phyloP scores from a whole-genome alignment of 768 basidiomycete genomes.

The Mycena galericulata region DNA sequence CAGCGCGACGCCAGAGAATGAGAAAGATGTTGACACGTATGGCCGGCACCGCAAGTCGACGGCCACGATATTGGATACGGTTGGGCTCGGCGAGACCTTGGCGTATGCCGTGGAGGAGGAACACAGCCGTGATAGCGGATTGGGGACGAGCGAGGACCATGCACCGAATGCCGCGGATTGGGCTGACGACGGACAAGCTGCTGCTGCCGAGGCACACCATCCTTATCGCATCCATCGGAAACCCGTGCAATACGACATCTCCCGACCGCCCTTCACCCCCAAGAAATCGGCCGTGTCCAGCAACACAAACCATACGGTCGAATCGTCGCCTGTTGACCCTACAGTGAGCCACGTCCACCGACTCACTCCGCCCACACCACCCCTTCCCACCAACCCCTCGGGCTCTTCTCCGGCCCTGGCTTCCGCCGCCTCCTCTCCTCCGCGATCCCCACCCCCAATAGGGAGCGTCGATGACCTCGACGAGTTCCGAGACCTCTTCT shows the following conservation, averaged over 20 bases:
- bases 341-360: constrained; percentile 30
- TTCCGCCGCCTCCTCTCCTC: constrained; percentile 51
- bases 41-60: constrained; percentile 26
- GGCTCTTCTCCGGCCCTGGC: constrained; percentile 43
- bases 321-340: constrained; percentile 37
- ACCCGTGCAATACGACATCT: constrained; percentile 52
- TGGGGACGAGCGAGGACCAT: constrained; percentile 61
- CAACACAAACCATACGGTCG: constrained; percentile 38
- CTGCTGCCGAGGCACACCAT: constrained; percentile 30
- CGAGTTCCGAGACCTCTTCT: constrained; percentile 82
- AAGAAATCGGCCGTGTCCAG: constrained; percentile 27
- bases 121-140: constrained; percentile 55
- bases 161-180: constrained; percentile 17
- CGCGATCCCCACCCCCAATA: constrained; percentile 64
- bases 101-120: constrained; percentile 54
- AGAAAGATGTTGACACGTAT: constrained; percentile 12
- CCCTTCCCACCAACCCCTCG: constrained; percentile 25
- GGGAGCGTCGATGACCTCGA: constrained; percentile 75
- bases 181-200: constrained; percentile 29
- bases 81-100: constrained; percentile 75
- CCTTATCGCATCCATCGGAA: constrained; percentile 41
- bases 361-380: constrained; percentile 31
- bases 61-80: constrained; percentile 58
- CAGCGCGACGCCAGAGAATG: constrained; percentile 17
- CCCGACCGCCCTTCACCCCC: constrained; percentile 42